Conservation (phyloP, 2,329 filamentous ascomycete genomes). For the Uncinocarpus reesii region DNA sequence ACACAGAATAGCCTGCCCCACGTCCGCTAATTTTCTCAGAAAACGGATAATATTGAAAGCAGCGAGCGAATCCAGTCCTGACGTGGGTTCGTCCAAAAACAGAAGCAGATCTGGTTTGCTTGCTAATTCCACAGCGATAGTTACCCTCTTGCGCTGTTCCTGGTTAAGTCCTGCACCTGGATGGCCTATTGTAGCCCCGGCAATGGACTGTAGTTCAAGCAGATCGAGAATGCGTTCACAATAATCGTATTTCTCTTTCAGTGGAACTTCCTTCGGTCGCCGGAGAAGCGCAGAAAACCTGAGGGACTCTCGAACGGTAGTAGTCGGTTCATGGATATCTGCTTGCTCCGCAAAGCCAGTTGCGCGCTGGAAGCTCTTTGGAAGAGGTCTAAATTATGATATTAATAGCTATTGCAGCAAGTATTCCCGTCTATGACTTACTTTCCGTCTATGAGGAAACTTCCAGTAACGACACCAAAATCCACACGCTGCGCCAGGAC, state of each 20-base stretch:
- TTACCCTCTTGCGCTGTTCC: constrained; percentile 59
- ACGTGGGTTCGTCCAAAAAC: constrained; percentile 55
- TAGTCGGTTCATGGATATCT: constrained; percentile 56
- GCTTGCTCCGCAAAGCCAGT: constrained; percentile 52
- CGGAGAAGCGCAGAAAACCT: constrained; percentile 56
- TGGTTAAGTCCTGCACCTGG: constrained; percentile 51
- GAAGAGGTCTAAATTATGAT: constrained; percentile 26
- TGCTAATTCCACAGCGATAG: constrained; percentile 52
- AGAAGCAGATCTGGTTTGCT: constrained; percentile 52
- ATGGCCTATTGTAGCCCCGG: constrained; percentile 53
- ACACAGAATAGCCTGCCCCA: constrained; percentile 78
- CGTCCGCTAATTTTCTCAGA: constrained; percentile 53
- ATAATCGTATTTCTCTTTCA: constrained; percentile 56
- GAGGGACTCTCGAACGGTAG: constrained; percentile 57
- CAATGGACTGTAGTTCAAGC: constrained; percentile 57
- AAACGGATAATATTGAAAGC: constrained; percentile 56
- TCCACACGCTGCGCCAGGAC: constrained; percentile 38
- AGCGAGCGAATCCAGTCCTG: constrained; percentile 58
- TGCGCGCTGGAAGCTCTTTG: constrained; percentile 43
- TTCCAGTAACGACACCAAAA: constrained; percentile 36
- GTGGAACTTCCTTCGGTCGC: constrained; percentile 48
- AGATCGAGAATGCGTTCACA: constrained; percentile 59
- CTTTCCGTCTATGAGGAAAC: constrained; percentile 39
- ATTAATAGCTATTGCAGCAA: neutral
- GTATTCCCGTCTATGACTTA: constrained; percentile 16